Conservation (phyloP, 768 basidiomycete species). For the Podaxis rugospora region DNA sequence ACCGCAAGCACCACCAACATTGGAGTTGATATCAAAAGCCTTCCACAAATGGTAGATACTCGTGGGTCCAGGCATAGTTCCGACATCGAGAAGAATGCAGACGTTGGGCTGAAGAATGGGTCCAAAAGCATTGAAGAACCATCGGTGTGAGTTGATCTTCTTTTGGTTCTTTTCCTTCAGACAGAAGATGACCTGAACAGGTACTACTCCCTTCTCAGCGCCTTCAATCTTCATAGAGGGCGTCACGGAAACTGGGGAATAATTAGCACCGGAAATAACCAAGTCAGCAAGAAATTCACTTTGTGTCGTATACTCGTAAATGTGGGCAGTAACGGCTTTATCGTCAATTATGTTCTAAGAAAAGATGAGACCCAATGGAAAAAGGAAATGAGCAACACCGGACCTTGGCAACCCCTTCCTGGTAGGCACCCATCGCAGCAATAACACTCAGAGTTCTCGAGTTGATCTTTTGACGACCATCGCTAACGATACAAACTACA, state of each 20-base stretch:
- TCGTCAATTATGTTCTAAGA: slow-evolving; percentile 69
- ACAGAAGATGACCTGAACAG: slow-evolving; percentile 91
- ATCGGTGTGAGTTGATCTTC: slow-evolving; percentile 92
- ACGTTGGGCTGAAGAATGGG: slow-evolving; percentile 86
- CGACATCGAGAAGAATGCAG: slow-evolving; percentile 87
- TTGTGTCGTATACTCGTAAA: slow-evolving; percentile 94
- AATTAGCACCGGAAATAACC: neutral
- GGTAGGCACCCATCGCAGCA: slow-evolving; percentile 92
- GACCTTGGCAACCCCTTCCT: slow-evolving; percentile 88
- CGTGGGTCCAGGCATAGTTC: slow-evolving; percentile 77
- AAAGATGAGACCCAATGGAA: neutral
- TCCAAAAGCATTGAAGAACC: slow-evolving; percentile 93
- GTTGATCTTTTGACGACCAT: slow-evolving; percentile 84
- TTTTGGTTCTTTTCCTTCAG: slow-evolving; percentile 92
- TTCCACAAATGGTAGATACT: slow-evolving; percentile 94
- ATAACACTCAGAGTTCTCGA: slow-evolving; percentile 79
- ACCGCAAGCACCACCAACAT: slow-evolving; percentile 92
- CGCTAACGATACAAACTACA: slow-evolving; percentile 88
- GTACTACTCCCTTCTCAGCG: slow-evolving; percentile 74
- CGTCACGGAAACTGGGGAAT: slow-evolving; percentile 63
- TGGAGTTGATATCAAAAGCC: slow-evolving; percentile 88
- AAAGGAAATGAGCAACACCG: slow-evolving; percentile 13
- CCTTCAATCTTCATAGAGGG: slow-evolving; percentile 81
- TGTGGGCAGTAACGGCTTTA: slow-evolving; percentile 81
- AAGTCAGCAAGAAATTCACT: slow-evolving; percentile 38